Evolutionary conservation across 2,329 filamentous ascomycete species (phyloP), one percentile per base, ranked within the genome.

Genomic region (Neofusicoccum parvum): DNA sequence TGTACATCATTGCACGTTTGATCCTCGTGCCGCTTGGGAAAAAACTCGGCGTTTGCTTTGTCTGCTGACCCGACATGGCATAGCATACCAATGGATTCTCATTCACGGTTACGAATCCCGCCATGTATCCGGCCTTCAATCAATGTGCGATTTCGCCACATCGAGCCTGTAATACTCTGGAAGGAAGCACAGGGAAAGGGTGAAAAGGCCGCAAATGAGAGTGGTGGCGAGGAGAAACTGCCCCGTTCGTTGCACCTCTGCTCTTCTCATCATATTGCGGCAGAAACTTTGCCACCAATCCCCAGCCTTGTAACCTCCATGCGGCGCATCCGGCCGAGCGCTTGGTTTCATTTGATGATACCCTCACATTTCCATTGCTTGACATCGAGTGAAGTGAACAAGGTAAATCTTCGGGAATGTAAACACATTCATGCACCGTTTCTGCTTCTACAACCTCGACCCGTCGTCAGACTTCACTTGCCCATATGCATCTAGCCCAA

Each of bases 11-110:
- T 63, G 15, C 63, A 58, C 53, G 51, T 34, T 36, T 62, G 43
- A 50, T 58, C 65, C 49, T 62, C 65, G 12, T 49, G 41, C 56
- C 20, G 65, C 23, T 63, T 62, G 59, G 64, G 65, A 62, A 48
- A 58, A 60, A 63, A 51, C 58, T 51, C 41, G 65, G 65, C 58
- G 48, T 56, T 66, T 66, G 43, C 60, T 60, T 53, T 45, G 65
- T 62, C 58, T 66, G 49, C 50, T 48, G 65, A 58, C 43, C 58
- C 58, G 36, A 62, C 65, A 60, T 53, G 49, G 65, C 65, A 62
- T 62, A 66, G 65, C 59, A 66, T 66, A 66, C 58, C 58, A 66
- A 66, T 65, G 64, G 64, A 65, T 53, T 65, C 63, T 62, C 56
- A 49, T 65, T 65, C 53, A 65, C 64, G 64, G 56, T 65, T 60